Base-by-base conservation (phyloP, 192 early-diverging fungal species). In the Spizellomyces punctatus region DNA sequence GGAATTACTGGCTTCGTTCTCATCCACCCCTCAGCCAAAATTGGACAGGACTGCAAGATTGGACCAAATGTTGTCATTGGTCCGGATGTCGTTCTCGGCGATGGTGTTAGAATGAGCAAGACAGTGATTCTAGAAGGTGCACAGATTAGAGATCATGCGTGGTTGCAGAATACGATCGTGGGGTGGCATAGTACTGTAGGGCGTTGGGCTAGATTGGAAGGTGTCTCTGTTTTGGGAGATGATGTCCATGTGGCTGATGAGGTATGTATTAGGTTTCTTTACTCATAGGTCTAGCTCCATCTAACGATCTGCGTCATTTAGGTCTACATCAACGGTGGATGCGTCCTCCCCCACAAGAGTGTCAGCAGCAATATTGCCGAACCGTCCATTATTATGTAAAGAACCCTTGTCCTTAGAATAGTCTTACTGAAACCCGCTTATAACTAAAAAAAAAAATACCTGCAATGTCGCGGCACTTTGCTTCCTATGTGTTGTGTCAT, bases 21-120 rank as follows among this genome's bases (percentile, higher is more conserved):
- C 67, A 87, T 98, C 14, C 86, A 97, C 78, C 93, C 95, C 6
- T 87, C 92, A 17, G 96, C 95, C 69, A 90, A 88, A 76, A 93
- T 99, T 67, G 98, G 98, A 63, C 87, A 93, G 76, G 93, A 93
- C 70, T 99, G 98, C 85, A 88, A 91, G 69, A 97, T 99, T 77
- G 98, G 98, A 44, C 98, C 98, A 50, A 94, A 98, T 77, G 98
- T 99, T 22, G 91, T 93, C 6, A 91, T 99, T 77, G 98, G 96
- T 42, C 95, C 96, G 17, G 90, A 91, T 60, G 91, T 88, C 41
- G 85, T 92, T 14, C 86, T 99, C 67, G 97, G 97, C 67, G 91
- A 97, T 76, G 97, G 97, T 76, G 97, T 98, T 48, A 82, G 97
- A 69, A 85, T 99, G 66, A 89, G 88, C 81, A 89, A 91, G 59